Evolutionary conservation across 2,329 filamentous ascomycete species (phyloP).

Genomic region (Aspergillus tubingensis): DNA sequence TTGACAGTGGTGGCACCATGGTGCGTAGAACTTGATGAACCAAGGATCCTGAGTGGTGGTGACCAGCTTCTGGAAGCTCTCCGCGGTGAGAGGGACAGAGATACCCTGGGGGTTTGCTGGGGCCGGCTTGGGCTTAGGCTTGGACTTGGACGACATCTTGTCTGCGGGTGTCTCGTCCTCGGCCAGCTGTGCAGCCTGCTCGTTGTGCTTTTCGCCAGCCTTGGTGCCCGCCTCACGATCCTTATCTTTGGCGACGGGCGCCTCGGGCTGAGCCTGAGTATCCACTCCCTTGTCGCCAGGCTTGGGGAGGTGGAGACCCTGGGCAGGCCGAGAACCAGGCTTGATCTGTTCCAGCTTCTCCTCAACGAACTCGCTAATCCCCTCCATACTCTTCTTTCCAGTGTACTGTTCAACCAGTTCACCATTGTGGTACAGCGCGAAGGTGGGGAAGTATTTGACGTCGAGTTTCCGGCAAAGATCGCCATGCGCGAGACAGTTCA

Average conservation of each 20-base stretch:
- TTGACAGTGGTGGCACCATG: conserved; percentile 96
- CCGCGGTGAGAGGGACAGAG: conserved; percentile 74
- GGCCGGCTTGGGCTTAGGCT: conserved; percentile 52
- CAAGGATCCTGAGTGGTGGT: conserved; percentile 87
- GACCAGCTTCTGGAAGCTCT: conserved; percentile 82
- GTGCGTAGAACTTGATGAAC: conserved; percentile 99
- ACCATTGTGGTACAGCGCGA: conserved; percentile 79
- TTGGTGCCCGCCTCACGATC: conserved; percentile 40
- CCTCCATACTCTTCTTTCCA: conserved; percentile 68
- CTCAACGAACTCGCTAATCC: conserved; percentile 72
- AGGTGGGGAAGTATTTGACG: conserved; percentile 72
- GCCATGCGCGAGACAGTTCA: conserved; percentile 83
- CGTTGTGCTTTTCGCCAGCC: conserved; percentile 46
- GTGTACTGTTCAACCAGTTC: conserved; percentile 63
- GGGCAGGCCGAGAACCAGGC: conserved; percentile 74
- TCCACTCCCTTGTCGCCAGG: conserved; percentile 62
- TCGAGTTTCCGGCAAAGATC: conserved; percentile 72
- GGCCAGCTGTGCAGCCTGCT: conserved; percentile 35
- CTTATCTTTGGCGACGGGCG: conserved; percentile 46
- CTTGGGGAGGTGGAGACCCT: conserved; percentile 68
- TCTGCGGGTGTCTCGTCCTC: conserved; percentile 26
- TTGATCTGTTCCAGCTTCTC: conserved; percentile 72
- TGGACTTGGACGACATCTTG: conserved; percentile 46
- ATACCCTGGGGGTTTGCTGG: conserved; percentile 74
- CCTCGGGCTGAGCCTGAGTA: conserved; percentile 40